Percentiles rank a stretch among this genome's conserved stretches.
phyloP scores from a whole-genome alignment of 2,329 filamentous ascomycete species.

The Fusarium brevicatenulatum region DNA sequence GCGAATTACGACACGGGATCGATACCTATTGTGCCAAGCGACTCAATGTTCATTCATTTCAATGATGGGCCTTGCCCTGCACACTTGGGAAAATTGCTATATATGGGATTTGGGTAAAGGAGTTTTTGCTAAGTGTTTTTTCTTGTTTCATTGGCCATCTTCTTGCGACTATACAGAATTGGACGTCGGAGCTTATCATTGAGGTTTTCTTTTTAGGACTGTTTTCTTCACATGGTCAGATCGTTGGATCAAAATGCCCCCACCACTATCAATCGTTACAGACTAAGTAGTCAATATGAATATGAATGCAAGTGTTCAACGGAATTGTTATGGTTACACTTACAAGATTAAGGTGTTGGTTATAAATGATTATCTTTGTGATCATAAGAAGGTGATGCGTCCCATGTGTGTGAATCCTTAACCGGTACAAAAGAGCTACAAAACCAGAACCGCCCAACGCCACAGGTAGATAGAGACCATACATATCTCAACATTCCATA shows the following conservation, averaged over 20 bases:
- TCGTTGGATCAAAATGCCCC: slow-evolving; percentile 17
- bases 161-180: slow-evolving; percentile 12
- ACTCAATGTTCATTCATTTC: slow-evolving; percentile 34
- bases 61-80: slow-evolving; percentile 17
- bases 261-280: slow-evolving; percentile 39
- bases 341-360: neutral
- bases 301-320: slow-evolving; percentile 4
- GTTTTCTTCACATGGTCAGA: neutral
- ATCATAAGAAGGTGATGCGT: neutral
- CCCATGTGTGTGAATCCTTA: neutral
- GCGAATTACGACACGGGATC: slow-evolving; percentile 33
- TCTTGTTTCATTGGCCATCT: slow-evolving; percentile 11
- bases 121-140: slow-evolving; percentile 37
- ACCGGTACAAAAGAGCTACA: neutral
- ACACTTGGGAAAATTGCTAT: slow-evolving; percentile 31
- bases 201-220: neutral
- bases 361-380: neutral
- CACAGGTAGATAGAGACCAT: neutral
- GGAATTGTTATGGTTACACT: neutral
- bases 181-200: slow-evolving; percentile 5
- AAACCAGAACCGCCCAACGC: slow-evolving; percentile 4
- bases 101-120: slow-evolving; percentile 39
- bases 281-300: slow-evolving; percentile 34
- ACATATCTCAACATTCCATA: neutral
- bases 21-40: slow-evolving; percentile 26